Conservation (phyloP, 2,329 filamentous ascomycete genomes). For the Curvularia eragrostidis region DNA sequence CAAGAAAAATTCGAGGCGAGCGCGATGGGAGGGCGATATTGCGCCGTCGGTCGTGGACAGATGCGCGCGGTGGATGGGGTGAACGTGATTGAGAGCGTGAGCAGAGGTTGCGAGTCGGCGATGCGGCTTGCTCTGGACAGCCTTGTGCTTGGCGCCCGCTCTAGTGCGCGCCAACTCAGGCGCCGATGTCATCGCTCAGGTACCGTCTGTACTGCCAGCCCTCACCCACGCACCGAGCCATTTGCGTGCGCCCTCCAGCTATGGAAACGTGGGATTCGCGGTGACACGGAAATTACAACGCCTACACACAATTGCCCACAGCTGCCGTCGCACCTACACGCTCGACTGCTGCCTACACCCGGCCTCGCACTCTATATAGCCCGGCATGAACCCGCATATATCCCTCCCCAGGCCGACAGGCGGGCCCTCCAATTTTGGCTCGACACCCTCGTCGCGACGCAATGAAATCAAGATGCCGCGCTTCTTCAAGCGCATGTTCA, state of each 20-base stretch:
- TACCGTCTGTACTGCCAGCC: conserved; percentile 16
- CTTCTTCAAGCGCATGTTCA: conserved; percentile 73
- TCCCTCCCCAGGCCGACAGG: conserved; percentile 65
- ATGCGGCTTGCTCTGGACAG: conserved; percentile 16
- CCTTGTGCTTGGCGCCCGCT: conserved; percentile 19
- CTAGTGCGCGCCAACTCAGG: conserved; percentile 16
- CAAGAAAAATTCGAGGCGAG: conserved; percentile 14
- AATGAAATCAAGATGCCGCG: conserved; percentile 67
- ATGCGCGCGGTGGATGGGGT: conserved; percentile 19
- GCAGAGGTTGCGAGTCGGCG: conserved; percentile 18
- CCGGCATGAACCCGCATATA: conserved; percentile 65
- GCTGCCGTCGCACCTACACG: neutral
- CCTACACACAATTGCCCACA: neutral
- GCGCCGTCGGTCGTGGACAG: conserved; percentile 19
- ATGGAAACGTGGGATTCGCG: conserved; percentile 14
- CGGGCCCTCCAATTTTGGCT: conserved; percentile 60
- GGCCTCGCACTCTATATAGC: conserved; percentile 4
- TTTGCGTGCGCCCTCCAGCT: conserved; percentile 4
- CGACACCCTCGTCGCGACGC: conserved; percentile 57
- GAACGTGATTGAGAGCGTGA: neutral
- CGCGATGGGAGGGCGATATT: conserved; percentile 16
- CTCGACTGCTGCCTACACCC: neutral
- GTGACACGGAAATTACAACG: conserved; percentile 12
- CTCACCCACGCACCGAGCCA: conserved; percentile 6
- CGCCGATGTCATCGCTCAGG: conserved; percentile 31